Conservation (phyloP, 345 rosid genomes). For the Hibiscus mutabilis region DNA sequence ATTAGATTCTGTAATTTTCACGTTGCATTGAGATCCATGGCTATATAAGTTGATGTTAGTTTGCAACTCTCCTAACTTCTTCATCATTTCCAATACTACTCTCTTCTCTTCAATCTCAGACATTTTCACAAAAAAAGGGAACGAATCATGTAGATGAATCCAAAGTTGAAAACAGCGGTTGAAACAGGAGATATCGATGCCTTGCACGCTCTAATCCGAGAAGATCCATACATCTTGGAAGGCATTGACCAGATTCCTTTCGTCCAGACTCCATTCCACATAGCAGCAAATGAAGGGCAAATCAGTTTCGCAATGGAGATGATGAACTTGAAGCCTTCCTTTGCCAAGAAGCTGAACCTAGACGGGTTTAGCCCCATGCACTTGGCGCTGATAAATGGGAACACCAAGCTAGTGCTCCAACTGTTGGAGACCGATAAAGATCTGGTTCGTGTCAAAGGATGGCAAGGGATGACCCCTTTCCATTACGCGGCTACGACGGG, state of each 20-base stretch:
- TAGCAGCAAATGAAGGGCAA: neutral
- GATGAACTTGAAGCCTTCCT: neutral
- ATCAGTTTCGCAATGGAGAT: neutral
- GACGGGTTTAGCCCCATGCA: neutral
- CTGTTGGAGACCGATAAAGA: neutral
- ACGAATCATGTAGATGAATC: neutral
- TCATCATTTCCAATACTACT: no score
- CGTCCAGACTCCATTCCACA: neutral
- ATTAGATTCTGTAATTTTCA: no score
- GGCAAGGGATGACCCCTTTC: neutral
- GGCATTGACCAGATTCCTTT: neutral
- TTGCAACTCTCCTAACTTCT: no score
- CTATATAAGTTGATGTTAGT: no score
- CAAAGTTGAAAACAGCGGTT: neutral
- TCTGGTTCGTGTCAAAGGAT: neutral
- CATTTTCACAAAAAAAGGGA: no score
- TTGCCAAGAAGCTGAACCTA: neutral
- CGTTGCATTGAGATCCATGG: no score
- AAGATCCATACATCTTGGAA: neutral
- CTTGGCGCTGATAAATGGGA: neutral
- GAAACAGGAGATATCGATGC: neutral
- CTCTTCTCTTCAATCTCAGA: no score
- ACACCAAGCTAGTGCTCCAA: neutral
- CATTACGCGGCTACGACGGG: neutral
- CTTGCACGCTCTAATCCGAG: neutral